Evolutionary conservation across 2,329 filamentous ascomycete species (phyloP).

Genomic region (Tympanopsis confertula): DNA sequence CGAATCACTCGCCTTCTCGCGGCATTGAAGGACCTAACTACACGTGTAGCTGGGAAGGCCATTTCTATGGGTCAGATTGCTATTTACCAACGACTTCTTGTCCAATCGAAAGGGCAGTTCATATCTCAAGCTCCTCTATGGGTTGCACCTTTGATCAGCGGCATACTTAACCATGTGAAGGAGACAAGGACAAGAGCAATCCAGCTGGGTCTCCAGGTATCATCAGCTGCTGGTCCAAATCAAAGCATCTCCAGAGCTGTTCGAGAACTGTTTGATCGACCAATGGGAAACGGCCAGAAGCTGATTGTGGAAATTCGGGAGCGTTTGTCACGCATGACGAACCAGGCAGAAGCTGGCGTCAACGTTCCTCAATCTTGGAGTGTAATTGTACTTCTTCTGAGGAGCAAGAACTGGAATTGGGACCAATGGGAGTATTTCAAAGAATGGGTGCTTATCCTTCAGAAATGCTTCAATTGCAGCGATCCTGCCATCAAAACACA

Average conservation of each 20-base stretch:
- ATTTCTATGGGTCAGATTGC: neutral
- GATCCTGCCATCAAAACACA: neutral
- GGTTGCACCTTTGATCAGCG: neutral
- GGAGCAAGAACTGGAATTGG: neutral
- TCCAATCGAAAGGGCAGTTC: neutral
- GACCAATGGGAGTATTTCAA: slow-evolving; percentile 1
- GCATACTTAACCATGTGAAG: neutral
- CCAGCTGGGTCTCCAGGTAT: neutral
- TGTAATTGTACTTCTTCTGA: neutral
- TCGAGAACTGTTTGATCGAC: neutral
- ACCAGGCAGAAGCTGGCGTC: neutral
- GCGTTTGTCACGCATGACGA: neutral
- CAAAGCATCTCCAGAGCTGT: neutral
- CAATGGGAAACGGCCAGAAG: neutral
- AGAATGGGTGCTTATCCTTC: slow-evolving; percentile 1
- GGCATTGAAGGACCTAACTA: neutral
- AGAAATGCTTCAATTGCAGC: slow-evolving; percentile 1
- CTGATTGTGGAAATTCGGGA: neutral
- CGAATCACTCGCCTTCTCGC: neutral
- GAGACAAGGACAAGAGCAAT: neutral
- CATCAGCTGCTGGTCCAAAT: neutral
- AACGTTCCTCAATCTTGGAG: neutral
- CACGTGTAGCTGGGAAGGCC: neutral
- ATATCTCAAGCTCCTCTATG: neutral
- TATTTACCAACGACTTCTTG: neutral